A percentile compares a stretch with the other conserved stretches of the same genome.
phyloP scores from a whole-genome alignment of 129 eudicot genomes.

The Silybum marianum region DNA sequence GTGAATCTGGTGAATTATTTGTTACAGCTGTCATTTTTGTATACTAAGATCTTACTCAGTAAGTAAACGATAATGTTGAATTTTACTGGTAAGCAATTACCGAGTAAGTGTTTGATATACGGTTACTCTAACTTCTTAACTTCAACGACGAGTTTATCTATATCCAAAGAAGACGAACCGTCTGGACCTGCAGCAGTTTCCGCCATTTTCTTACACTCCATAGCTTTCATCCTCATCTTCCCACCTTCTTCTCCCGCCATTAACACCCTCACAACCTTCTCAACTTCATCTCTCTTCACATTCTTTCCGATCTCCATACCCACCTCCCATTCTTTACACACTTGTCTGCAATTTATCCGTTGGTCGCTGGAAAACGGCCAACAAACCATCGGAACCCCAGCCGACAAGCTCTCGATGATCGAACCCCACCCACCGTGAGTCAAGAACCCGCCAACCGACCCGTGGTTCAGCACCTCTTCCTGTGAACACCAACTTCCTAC shows the following conservation, averaged over 20 bases:
- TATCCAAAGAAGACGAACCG: slow-evolving; percentile 27
- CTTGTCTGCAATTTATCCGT: slow-evolving; percentile 24
- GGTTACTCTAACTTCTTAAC: not conserved
- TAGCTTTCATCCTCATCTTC: slow-evolving; percentile 30
- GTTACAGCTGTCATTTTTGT: no score
- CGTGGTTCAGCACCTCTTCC: slow-evolving; percentile 41
- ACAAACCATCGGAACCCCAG: slow-evolving; percentile 44
- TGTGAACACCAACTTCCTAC: slow-evolving; percentile 38
- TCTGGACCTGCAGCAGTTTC: not conserved
- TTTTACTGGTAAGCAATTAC: no score
- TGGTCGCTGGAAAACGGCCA: slow-evolving; percentile 38
- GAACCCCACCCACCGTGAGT: slow-evolving; percentile 49
- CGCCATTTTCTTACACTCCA: slow-evolving; percentile 31
- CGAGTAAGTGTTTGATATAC: no score
- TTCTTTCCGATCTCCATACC: slow-evolving; percentile 26
- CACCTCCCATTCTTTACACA: slow-evolving; percentile 35
- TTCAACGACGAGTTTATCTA: slow-evolving; percentile 17
- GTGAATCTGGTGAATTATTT: no score
- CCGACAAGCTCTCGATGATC: slow-evolving; percentile 37
- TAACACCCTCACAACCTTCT: slow-evolving; percentile 30
- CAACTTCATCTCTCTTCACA: slow-evolving; percentile 33
- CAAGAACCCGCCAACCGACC: slow-evolving; percentile 45
- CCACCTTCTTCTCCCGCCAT: slow-evolving; percentile 29
- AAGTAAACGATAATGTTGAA: no score
- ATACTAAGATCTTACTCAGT: no score